Base-by-base conservation (phyloP, 208 protist species). In the Trypanosoma platydactyli region DNA sequence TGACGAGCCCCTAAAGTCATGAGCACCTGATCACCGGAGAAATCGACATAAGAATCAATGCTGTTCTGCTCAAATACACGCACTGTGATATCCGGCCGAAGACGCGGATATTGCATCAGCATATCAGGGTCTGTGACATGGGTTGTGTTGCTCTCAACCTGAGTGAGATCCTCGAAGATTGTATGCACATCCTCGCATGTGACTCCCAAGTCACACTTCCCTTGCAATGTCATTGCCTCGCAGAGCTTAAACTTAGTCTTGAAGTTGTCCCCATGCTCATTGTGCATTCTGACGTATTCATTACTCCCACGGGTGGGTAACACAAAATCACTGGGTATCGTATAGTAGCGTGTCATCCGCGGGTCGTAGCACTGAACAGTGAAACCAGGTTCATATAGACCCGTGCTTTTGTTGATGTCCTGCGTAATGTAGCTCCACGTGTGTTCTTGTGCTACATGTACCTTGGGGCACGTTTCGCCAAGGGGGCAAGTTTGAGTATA, bases 251-350 rank as follows among this genome's bases (percentile, higher is more conserved):
- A 91, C 75, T 92, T 91, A 41, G 64, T 67, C 69, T 92, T 91
- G 71, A 89, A 94, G 61, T 92, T 92, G 69, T 89, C 76, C 11
- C 88, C 86, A 77, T 92, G 80, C 41, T 92, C 84, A 63, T 94
- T 94, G 73, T 83, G 88, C 81, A 90, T 89, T 56, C 22, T 64
- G 18, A 94, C 71, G 73, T 91, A 94, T 24, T 88, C 71, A 20
- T 53, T 49, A 55, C 85, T 92, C 5, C 88, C 85, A 30, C 65
- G 62, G 22, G 86, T 90, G 41, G 80, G 72, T 45, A 76, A 68
- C 3, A 92, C 64, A n/a, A 54, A 79, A 71, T 92, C 85, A 24
- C 78, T 87, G 9, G 78, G 82, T 38, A 94, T 83, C 25, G 72
- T 74, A 73, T 88, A 92, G 71, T 94, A 94, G 15, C 72, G 68